Conservation (phyloP, 108 stramenopile genomes). For the Hondaea fermentalgiana region DNA sequence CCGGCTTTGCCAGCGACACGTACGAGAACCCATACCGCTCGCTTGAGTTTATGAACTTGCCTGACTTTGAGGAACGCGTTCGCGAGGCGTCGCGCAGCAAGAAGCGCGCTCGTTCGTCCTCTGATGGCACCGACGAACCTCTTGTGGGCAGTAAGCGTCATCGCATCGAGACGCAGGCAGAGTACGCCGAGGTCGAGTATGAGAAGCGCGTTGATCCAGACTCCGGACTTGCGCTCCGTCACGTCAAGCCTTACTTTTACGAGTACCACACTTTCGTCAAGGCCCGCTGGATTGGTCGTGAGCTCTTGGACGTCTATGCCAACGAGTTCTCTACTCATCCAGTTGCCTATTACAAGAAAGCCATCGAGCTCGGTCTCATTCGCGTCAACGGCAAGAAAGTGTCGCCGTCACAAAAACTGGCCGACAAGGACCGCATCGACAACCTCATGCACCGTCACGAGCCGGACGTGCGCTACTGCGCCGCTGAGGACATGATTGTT, state of each 20-base stretch:
- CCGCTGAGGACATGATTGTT: slow-evolving; percentile 44
- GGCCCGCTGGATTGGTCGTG: slow-evolving; percentile 39
- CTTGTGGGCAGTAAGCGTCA: background rate
- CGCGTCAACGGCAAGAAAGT: slow-evolving; percentile 32
- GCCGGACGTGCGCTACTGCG: slow-evolving; percentile 38
- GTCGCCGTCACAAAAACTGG: background rate
- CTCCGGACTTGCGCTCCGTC: background rate
- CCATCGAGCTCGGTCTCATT: slow-evolving; percentile 29
- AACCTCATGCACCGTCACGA: slow-evolving; percentile 49
- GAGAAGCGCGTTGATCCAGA: background rate
- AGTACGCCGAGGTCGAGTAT: background rate
- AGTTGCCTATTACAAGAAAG: slow-evolving; percentile 34
- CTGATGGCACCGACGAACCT: background rate
- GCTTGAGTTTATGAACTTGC: background rate
- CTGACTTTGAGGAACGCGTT: background rate
- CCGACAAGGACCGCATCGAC: slow-evolving; percentile 22
- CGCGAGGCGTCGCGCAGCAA: background rate
- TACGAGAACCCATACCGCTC: background rate
- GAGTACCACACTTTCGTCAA: slow-evolving; percentile 33
- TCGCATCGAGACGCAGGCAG: background rate
- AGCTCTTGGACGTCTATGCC: slow-evolving; percentile 34
- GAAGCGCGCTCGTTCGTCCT: background rate
- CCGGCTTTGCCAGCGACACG: background rate
- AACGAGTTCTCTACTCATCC: slow-evolving; percentile 41
- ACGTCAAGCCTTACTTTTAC: slow-evolving; percentile 35